A percentile compares a stretch with the other conserved stretches of the same genome.
These are phyloP conservation scores for Zoysia matrella DNA, from an alignment of 202 grass and related monocot species.

Conservation along the genomic window DNA sequence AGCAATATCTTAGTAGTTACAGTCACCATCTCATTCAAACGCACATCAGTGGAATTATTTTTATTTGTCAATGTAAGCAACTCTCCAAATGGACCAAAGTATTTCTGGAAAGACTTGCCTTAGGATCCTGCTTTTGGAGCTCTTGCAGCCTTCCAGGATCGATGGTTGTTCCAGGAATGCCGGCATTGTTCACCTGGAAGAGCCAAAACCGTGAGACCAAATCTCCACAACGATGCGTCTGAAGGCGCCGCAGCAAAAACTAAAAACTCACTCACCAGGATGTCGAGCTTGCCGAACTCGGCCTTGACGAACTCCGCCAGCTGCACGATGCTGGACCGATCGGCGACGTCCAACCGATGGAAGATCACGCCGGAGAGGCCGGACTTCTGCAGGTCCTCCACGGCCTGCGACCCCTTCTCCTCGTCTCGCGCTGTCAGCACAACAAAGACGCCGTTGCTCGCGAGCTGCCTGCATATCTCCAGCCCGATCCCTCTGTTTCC, in stretches of 20 bases:
- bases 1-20: not conserved
- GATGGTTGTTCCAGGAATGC: slow-evolving; percentile 40
- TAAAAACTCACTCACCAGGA: slow-evolving; percentile 44
- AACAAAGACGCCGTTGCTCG: slow-evolving; percentile 39
- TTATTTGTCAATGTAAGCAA: not conserved
- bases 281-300: slow-evolving; percentile 63
- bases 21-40: not conserved
- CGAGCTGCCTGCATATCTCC: slow-evolving; percentile 54
- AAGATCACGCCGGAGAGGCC: slow-evolving; percentile 49
- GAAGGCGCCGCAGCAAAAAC: not conserved
- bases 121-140: slow-evolving; percentile 11
- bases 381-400: slow-evolving; percentile 27
- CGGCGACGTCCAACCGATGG: slow-evolving; percentile 55
- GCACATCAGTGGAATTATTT: not conserved
- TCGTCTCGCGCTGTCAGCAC: slow-evolving; percentile 55
- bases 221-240: not conserved
- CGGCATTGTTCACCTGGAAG: slow-evolving; percentile 67
- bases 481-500: slow-evolving; percentile 55
- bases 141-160: slow-evolving; percentile 40
- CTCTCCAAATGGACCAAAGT: not conserved
- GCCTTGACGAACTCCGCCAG: slow-evolving; percentile 46
- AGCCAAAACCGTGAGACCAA: slow-evolving; percentile 13
- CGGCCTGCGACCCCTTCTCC: slow-evolving; percentile 40
- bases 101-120: slow-evolving; percentile 8
- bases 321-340: slow-evolving; percentile 34